phyloP scores from a whole-genome alignment of 2,329 filamentous ascomycete genomes.

The Elsinoe perseae region DNA sequence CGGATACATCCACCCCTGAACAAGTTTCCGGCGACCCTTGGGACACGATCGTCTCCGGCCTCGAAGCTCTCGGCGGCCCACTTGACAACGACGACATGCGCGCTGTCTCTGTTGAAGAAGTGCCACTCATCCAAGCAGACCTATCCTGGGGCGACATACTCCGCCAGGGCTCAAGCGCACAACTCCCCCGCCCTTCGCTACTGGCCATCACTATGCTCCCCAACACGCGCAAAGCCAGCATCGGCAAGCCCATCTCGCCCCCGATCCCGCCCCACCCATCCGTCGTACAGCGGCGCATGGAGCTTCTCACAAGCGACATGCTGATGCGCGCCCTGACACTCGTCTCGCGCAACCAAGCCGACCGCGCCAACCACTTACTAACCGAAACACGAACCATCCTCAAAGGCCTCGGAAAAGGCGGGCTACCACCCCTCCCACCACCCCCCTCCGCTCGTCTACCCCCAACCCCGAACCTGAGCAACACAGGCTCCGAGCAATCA shows the following conservation, averaged over 20 bases:
- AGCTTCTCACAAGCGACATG: conserved; percentile 96
- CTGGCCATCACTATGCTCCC: conserved; percentile 95
- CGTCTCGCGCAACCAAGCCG: conserved; percentile 84
- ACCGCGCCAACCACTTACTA: conserved; percentile 84
- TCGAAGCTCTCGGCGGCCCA: conserved; percentile 85
- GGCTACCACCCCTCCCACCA: conserved; percentile 79
- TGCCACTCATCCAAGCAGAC: conserved; percentile 91
- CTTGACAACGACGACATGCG: conserved; percentile 80
- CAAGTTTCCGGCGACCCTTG: conserved; percentile 86
- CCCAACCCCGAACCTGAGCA: conserved; percentile 27
- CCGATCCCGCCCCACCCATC: conserved; percentile 92
- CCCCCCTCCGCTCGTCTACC: conserved; percentile 35
- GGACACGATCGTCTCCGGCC: conserved; percentile 92
- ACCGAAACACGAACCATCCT: conserved; percentile 91
- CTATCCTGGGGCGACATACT: conserved; percentile 89
- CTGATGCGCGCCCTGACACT: conserved; percentile 84
- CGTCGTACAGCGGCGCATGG: conserved; percentile 95
- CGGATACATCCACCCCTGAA: conserved; percentile 75
- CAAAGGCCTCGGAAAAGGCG: conserved; percentile 91
- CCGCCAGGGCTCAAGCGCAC: conserved; percentile 74
- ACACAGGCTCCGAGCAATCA: conserved; percentile 19
- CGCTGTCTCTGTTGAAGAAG: conserved; percentile 79
- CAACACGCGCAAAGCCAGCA: conserved; percentile 36
- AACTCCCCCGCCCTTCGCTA: conserved; percentile 81
- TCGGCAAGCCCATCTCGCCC: conserved; percentile 46